phyloP scores from a whole-genome alignment of 768 basidiomycete genomes.

The Psilocybe azurescens region DNA sequence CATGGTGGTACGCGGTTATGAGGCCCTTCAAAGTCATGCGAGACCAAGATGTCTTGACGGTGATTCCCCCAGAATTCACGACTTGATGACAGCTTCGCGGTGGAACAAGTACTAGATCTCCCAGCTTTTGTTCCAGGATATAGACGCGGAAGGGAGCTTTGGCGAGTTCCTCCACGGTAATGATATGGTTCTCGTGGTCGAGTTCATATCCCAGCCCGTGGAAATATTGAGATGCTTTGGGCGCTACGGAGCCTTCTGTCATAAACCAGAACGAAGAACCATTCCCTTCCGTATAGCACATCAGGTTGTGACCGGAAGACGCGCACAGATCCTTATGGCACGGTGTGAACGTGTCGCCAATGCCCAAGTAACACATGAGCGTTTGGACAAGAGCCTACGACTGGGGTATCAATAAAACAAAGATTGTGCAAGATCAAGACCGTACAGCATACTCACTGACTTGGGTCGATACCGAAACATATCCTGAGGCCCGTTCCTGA shows the following conservation, averaged over 20 bases:
- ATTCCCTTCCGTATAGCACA: conserved; percentile 77
- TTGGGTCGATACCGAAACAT: conserved; percentile 60
- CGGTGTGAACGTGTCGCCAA: conserved; percentile 84
- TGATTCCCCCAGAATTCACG: conserved; percentile 79
- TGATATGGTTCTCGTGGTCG: conserved; percentile 75
- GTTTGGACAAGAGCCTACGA: conserved; percentile 69
- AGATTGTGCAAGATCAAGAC: background rate
- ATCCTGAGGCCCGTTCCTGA: conserved; percentile 62
- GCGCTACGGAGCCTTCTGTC: conserved; percentile 66
- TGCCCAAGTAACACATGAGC: conserved; percentile 85
- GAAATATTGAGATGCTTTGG: conserved; percentile 63
- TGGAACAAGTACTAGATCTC: conserved; percentile 83
- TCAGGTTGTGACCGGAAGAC: conserved; percentile 85
- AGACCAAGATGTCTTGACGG: conserved; percentile 87
- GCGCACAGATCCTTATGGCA: conserved; percentile 87
- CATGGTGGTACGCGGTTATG: conserved; percentile 64
- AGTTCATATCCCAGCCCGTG: conserved; percentile 58
- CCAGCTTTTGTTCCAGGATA: conserved; percentile 72
- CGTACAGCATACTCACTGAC: conserved; percentile 41
- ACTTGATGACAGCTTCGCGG: conserved; percentile 86
- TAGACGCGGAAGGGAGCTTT: conserved; percentile 73
- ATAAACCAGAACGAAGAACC: conserved; percentile 90
- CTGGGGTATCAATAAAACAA: conserved; percentile 8
- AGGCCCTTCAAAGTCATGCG: conserved; percentile 77
- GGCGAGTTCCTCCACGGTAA: conserved; percentile 66